Base-by-base conservation (phyloP, 108 stramenopile genomes). In the Pseudonitzschia pungens region DNA sequence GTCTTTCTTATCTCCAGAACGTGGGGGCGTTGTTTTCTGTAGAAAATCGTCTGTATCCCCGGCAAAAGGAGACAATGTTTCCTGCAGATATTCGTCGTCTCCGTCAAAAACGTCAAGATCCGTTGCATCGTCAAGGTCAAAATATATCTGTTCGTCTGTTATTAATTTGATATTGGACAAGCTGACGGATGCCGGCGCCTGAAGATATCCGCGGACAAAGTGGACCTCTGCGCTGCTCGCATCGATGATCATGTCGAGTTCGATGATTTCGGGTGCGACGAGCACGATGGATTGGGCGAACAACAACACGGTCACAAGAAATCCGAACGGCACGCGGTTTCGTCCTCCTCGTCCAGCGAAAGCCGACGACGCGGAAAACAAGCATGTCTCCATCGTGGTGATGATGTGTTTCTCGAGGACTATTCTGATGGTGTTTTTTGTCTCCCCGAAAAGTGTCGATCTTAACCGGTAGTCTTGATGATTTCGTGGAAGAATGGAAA, bases 141-240 rank as follows among this genome's bases (percentile, higher is more conserved):
- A 71, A 1, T 24, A 18, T 0, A 52, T 56, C 5, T 55, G 50
- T 59, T 43, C 44, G 26, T 66, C 32, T 7, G 83, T 79, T 10
- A 69, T 57, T 69, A 89, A 86, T 21, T 36, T 65, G 26, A 89
- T 65, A 10, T 75, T 48, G 27, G 83, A 77, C 12, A 89, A 68
- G 57, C 89, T 87, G 15, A 92, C 76, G 42, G 68, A 87, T 8
- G 86, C 90, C 16, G 90, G 90, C 11, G 88, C 84, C 16, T 86
- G 70, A 21, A 92, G 28, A 65, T 73, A 92, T 18, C 88, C 90
- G 45, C 58, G 56, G 7, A 78, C 67, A 29, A 71, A 78, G 44
- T 78, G 77, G 31, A 78, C 71, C 59, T 78, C 71, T 4, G 48
- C 66, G 27, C 45, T 67, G 44, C 27, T 28, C 15, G 66, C 66